phyloP scores from a whole-genome alignment of 371 early-diverging fungal genomes.

The Syncephalis plumigaleata region DNA sequence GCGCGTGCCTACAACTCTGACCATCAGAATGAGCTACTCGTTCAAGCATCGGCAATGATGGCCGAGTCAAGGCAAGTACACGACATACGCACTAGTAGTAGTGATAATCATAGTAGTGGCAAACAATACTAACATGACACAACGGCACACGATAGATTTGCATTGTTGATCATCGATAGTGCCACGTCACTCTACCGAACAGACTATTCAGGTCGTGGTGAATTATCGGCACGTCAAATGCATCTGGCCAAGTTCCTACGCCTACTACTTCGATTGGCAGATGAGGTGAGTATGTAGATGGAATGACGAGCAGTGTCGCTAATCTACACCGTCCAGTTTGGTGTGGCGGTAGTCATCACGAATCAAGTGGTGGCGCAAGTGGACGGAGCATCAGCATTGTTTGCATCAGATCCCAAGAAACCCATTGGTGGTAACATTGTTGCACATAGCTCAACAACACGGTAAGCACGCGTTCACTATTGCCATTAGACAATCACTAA shows the following conservation, averaged over 20 bases:
- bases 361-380: conserved; percentile 98
- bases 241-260: conserved; percentile 66
- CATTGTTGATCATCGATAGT: conserved; percentile 44
- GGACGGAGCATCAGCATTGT: conserved; percentile 38
- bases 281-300: conserved; percentile 58
- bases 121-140: too few species aligned
- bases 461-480: conserved; percentile 14
- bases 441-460: conserved; percentile 89
- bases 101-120: too few species aligned
- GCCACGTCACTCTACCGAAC: conserved; percentile 63
- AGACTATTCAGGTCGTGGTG: conserved; percentile 70
- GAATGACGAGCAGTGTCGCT: too few species aligned
- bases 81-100: too few species aligned
- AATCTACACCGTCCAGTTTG: conserved; percentile 63
- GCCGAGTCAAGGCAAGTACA: conserved; percentile 47
- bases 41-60: conserved; percentile 46
- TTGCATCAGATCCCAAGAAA: conserved; percentile 85
- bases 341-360: conserved; percentile 94
- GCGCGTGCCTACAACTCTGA: conserved; percentile 72
- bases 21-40: conserved; percentile 65
- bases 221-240: conserved; percentile 82
- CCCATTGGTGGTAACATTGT: conserved; percentile 98
- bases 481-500: conserved; percentile 16
- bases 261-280: conserved; percentile 60
- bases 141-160: not conserved